Evolutionary conservation across 345 rosid species (phyloP).

Genomic region (Rubroshorea leprosula): DNA sequence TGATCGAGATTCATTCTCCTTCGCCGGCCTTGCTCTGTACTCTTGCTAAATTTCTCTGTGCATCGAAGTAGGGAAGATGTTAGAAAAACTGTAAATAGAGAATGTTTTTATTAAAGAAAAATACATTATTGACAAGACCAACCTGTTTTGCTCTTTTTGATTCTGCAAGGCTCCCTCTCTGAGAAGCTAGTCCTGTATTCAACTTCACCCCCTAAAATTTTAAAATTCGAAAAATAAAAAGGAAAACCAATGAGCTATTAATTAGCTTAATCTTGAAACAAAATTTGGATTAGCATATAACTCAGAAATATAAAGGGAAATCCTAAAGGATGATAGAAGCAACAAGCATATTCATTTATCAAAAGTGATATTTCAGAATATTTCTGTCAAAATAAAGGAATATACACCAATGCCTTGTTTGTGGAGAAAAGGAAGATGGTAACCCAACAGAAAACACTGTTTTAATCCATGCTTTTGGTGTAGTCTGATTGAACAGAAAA

Average conservation of each 20-base stretch:
- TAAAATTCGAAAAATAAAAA: slow-evolving; percentile 6
- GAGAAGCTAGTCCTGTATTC: slow-evolving; percentile 73
- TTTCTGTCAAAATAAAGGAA: too few species aligned
- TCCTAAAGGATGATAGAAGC: not conserved
- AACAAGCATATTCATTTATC: not conserved
- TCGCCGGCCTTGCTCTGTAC: slow-evolving; percentile 57
- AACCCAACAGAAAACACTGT: too few species aligned
- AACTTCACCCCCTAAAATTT: slow-evolving; percentile 51
- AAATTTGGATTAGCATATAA: too few species aligned
- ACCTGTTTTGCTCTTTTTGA: slow-evolving; percentile 94
- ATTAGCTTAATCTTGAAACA: too few species aligned
- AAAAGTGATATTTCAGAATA: too few species aligned
- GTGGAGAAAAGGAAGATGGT: too few species aligned
- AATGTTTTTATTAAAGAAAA: too few species aligned
- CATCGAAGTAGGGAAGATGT: slow-evolving; percentile 15
- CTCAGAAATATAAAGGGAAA: not conserved
- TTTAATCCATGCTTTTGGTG: too few species aligned
- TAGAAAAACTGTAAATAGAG: not conserved
- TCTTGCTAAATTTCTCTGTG: slow-evolving; percentile 74
- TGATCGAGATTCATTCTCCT: slow-evolving; percentile 87
- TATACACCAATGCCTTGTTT: too few species aligned
- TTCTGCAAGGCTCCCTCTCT: slow-evolving; percentile 66
- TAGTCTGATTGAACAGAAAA: too few species aligned
- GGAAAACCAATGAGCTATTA: not conserved
- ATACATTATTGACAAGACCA: not conserved